Base-by-base conservation (phyloP, 2,329 filamentous ascomycete species). In the Colletotrichum sojae region DNA sequence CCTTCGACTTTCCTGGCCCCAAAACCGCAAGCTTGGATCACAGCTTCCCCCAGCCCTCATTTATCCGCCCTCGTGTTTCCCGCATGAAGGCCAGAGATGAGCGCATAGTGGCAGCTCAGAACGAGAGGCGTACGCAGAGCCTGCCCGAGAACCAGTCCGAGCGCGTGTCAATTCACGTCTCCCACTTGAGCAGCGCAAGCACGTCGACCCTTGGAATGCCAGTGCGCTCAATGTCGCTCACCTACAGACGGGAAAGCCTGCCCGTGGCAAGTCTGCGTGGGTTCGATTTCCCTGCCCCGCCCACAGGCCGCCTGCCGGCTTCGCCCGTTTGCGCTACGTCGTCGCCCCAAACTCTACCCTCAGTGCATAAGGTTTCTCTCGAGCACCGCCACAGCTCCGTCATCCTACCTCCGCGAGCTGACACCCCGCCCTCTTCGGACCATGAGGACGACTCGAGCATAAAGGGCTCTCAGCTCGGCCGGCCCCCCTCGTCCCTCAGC, bases 1-100 rank as follows among this genome's bases (percentile, higher is more conserved):
- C 51, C 22, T 46, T 57, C 16, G 64, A 69, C 10, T 59, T 48
- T 27, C 20, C 46, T 22, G 36, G 45, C 8, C 16, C 67, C 73
- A 12, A 75, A 75, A 39, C 70, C 73, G 66, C 67, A 31, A 58
- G 69, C 9, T 59, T 75, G 25, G 79, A 76, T 58, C 80, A 79
- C 77, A 80, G 55, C 57, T 88, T 88, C 70, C 86, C 86, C 5
- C 81, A 81, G 20, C 83, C 86, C 6, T 86, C 86, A 1, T 90
- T 88, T 72, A 86, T 90, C 70, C 82, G 85, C 53, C 88, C 88
- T 27, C 89, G 82, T 45, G 81, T 83, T 16, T 82, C 80, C 63
- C 83, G 85, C 25, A 90, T 90, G 88, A 78, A 83, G 54, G 87
- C 88, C n/a, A 83, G 88, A 55, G 84, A 89, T 55, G 86, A 86